Evolutionary conservation across 768 basidiomycete genomes (phyloP).

Genomic region (Baorangia bicolor): DNA sequence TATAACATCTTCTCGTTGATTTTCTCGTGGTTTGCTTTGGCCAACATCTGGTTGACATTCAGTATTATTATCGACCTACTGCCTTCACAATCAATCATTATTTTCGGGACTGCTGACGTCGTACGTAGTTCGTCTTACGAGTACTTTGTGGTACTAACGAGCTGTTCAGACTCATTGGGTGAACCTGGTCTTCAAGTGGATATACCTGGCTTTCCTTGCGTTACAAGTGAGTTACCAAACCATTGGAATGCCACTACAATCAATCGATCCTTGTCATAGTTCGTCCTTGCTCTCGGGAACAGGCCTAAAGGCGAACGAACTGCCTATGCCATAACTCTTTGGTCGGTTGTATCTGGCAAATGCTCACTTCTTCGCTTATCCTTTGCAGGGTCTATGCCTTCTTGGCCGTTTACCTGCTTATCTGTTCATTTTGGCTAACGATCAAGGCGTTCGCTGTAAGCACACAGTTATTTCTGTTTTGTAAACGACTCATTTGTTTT

Average conservation of each 20-base stretch:
- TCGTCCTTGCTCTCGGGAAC: constrained; percentile 73
- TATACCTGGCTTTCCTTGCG: constrained; percentile 82
- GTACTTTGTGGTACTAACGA: neutral
- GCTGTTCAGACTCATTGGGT: constrained; percentile 74
- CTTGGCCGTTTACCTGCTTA: constrained; percentile 77
- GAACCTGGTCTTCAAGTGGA: constrained; percentile 79
- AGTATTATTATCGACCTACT: constrained; percentile 91
- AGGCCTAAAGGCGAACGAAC: constrained; percentile 85
- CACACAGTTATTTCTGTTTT: neutral
- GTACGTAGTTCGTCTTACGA: constrained; percentile 45
- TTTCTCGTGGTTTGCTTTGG: constrained; percentile 92
- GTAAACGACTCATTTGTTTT: neutral
- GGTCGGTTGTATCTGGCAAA: constrained; percentile 40
- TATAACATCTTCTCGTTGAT: constrained; percentile 83
- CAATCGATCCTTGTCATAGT: constrained; percentile 32
- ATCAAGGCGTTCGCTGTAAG: constrained; percentile 72
- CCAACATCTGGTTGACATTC: constrained; percentile 95
- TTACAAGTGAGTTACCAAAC: constrained; percentile 50
- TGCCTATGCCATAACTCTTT: constrained; percentile 70
- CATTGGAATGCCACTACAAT: neutral
- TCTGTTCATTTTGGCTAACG: constrained; percentile 86
- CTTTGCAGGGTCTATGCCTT: constrained; percentile 76
- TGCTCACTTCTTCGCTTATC: constrained; percentile 3
- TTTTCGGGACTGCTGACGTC: constrained; percentile 71
- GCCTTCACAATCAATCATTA: constrained; percentile 46